Evolutionary conservation across 495 filamentous ascomycete genomes (phyloP).

Genomic region (Astrothelium macrocarpum): DNA sequence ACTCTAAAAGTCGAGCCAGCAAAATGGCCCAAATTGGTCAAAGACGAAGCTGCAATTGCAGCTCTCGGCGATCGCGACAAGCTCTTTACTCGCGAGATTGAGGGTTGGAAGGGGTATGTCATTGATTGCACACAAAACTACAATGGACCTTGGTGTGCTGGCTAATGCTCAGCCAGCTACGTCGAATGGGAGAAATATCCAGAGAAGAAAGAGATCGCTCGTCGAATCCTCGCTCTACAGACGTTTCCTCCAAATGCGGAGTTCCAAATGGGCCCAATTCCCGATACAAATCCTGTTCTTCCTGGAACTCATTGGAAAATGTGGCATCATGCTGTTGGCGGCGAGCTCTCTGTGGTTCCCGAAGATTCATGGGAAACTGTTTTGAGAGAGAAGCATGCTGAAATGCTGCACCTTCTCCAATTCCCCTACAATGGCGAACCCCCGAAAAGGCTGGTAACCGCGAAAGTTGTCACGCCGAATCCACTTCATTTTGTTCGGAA

Average conservation of each 20-base stretch:
- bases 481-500: conserved; percentile 56
- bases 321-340: conserved; percentile 53
- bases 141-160: neutral
- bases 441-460: conserved; percentile 38
- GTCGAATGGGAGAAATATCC: conserved; percentile 64
- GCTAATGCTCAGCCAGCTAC: conserved; percentile 29
- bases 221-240: conserved; percentile 46
- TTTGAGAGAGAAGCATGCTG: conserved; percentile 48
- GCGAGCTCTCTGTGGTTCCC: conserved; percentile 38
- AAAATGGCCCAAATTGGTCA: conserved; percentile 19
- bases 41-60: conserved; percentile 32
- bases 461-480: conserved; percentile 49
- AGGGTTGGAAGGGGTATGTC: conserved; percentile 12
- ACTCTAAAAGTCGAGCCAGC: conserved; percentile 22
- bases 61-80: conserved; percentile 31
- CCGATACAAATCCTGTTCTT: conserved; percentile 53
- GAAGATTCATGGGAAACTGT: conserved; percentile 52
- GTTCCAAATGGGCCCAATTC: conserved; percentile 50
- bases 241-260: conserved; percentile 40
- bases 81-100: conserved; percentile 22
- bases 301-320: conserved; percentile 54
- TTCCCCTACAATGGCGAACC: conserved; percentile 67
- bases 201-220: conserved; percentile 50
- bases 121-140: neutral
- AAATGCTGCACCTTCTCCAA: conserved; percentile 60